Evolutionary conservation across 2,329 filamentous ascomycete genomes (phyloP).

Genomic region (Cladosporium sp.): DNA sequence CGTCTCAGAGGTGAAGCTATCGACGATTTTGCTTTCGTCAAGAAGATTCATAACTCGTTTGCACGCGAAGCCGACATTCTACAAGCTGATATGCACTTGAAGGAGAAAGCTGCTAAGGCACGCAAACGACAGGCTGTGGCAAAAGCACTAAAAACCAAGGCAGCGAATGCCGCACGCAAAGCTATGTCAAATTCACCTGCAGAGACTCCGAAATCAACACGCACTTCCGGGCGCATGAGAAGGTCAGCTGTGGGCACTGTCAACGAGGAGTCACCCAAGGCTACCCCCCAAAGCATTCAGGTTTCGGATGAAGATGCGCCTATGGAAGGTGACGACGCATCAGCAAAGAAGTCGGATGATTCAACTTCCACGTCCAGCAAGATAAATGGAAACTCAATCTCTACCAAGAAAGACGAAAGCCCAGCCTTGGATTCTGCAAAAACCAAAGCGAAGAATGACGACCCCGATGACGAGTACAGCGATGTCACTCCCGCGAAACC

Average conservation of each 20-base stretch:
- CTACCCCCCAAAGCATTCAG: background rate
- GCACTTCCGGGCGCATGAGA: background rate
- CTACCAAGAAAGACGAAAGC: background rate
- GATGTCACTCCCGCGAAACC: background rate
- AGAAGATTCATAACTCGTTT: constrained; percentile 84
- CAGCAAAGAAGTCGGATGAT: background rate
- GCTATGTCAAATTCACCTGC: background rate
- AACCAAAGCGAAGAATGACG: background rate
- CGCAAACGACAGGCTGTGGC: constrained; percentile 37
- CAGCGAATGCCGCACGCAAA: constrained; percentile 29
- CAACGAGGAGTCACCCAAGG: background rate
- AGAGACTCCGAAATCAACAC: background rate
- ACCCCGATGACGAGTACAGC: constrained; percentile 4
- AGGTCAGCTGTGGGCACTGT: background rate
- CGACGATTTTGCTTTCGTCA: constrained; percentile 73
- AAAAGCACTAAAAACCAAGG: constrained; percentile 35
- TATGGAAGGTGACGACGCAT: background rate
- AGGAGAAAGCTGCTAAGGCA: constrained; percentile 51
- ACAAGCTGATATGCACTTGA: constrained; percentile 66
- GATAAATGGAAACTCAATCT: background rate
- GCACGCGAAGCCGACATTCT: constrained; percentile 78
- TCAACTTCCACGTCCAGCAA: background rate
- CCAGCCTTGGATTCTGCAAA: background rate
- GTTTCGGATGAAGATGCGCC: background rate
- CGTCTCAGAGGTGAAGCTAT: constrained; percentile 75